Percentiles rank a stretch among this genome's conserved stretches.
These are phyloP conservation scores for Microdochium bolleyi DNA, from an alignment of 2,329 filamentous ascomycete species.

Conservation along the genomic window DNA sequence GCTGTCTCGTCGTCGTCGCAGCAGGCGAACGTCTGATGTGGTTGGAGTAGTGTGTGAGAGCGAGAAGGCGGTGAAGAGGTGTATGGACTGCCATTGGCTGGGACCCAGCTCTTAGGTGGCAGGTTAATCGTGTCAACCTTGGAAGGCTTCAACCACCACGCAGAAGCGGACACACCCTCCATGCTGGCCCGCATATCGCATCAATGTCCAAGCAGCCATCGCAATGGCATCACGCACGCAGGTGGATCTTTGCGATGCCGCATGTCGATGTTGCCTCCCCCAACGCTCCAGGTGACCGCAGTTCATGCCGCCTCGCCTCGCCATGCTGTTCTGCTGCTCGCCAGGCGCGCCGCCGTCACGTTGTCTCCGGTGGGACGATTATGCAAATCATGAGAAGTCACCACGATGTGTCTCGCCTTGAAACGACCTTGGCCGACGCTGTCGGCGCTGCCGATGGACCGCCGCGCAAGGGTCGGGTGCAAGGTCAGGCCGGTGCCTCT, in stretches of 20 bases:
- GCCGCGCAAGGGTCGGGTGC: no score
- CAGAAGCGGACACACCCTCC: not conserved
- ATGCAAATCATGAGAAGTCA: not conserved
- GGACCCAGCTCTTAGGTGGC: not conserved
- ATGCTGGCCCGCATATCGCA: not conserved
- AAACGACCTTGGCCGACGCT: not conserved
- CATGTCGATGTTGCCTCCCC: not conserved
- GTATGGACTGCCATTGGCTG: slow-evolving; percentile 8
- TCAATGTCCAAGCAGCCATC: not conserved
- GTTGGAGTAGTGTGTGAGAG: slow-evolving; percentile 11
- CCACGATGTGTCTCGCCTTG: not conserved
- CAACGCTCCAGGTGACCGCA: not conserved
- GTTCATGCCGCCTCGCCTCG: not conserved
- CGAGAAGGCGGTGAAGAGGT: slow-evolving; percentile 22
- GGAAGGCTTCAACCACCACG: not conserved
- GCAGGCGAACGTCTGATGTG: slow-evolving; percentile 6
- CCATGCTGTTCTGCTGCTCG: not conserved
- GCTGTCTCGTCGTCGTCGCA: slow-evolving; percentile 2
- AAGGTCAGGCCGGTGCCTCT: no score
- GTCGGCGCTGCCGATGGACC: no score
- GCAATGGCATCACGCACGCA: not conserved
- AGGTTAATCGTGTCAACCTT: not conserved
- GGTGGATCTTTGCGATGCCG: not conserved
- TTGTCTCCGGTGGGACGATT: not conserved
- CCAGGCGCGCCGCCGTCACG: not conserved